Evolutionary conservation across 805 yeast genomes (phyloP).

Genomic region (Priceomyces carsonii): DNA sequence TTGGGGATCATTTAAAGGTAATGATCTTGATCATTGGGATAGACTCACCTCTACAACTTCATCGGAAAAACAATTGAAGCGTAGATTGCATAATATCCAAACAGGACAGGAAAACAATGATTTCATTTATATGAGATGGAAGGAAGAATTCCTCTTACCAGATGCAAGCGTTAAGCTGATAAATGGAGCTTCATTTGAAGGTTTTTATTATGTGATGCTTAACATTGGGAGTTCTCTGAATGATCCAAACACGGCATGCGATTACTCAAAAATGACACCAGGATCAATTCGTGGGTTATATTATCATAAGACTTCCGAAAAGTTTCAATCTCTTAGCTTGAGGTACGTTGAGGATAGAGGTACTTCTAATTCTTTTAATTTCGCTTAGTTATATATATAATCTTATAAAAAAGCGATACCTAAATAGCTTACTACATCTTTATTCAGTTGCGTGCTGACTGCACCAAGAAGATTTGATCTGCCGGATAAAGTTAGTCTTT

Average conservation of each 20-base stretch:
- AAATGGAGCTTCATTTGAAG: conserved; percentile 83
- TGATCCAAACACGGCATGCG: neutral
- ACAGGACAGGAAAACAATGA: conserved; percentile 28
- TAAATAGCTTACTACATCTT: too few relatives aligned
- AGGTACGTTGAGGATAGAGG: conserved; percentile 54
- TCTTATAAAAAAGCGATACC: too few relatives aligned
- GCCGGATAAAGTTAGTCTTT: too few relatives aligned
- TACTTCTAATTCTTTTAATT: conserved; percentile 23
- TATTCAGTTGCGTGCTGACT: too few relatives aligned
- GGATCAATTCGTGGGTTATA: conserved; percentile 82
- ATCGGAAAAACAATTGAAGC: conserved; percentile 34
- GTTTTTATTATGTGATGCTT: conserved; percentile 85
- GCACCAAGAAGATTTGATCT: too few relatives aligned
- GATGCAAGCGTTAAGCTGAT: conserved; percentile 66
- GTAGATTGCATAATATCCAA: conserved; percentile 30
- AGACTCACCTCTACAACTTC: conserved; percentile 51
- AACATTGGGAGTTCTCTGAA: conserved; percentile 50
- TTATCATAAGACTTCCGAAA: conserved; percentile 77
- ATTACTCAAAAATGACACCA: conserved; percentile 29
- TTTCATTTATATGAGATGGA: conserved; percentile 87
- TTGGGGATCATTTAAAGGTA: conserved; percentile 52
- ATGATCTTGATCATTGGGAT: conserved; percentile 53
- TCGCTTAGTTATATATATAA: conserved; percentile 16
- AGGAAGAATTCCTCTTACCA: conserved; percentile 83
- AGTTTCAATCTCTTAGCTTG: conserved; percentile 74